Evolutionary conservation across 2,329 filamentous ascomycete species (phyloP).

Genomic region (Grosmannia huntii): DNA sequence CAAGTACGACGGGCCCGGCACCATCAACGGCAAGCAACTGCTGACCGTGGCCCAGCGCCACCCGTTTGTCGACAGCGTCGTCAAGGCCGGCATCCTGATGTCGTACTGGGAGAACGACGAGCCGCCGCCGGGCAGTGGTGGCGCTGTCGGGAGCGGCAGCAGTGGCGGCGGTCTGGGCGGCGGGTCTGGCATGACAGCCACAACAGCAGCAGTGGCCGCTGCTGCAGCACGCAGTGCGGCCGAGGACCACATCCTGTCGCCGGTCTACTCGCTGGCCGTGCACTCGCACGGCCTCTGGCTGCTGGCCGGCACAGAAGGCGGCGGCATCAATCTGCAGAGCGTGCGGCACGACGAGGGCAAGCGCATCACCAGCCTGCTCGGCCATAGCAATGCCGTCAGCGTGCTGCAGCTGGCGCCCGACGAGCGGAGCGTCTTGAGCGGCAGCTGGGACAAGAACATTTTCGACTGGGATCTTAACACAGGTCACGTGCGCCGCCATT

Average conservation of each 20-base stretch:
- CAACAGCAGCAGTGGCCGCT: not conserved
- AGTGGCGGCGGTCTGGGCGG: not conserved
- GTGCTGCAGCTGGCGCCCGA: conserved; percentile 72
- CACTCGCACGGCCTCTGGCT: conserved; percentile 87
- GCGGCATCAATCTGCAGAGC: conserved; percentile 84
- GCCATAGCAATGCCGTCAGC: conserved; percentile 85
- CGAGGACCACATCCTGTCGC: conserved; percentile 58
- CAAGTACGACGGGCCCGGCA: conserved; percentile 91
- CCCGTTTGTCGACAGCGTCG: conserved; percentile 93
- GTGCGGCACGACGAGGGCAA: conserved; percentile 92
- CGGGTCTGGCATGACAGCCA: not conserved
- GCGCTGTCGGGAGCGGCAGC: not conserved
- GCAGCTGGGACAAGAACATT: conserved; percentile 92
- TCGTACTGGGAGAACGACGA: conserved; percentile 99
- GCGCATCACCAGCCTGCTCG: conserved; percentile 65
- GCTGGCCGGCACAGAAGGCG: conserved; percentile 78
- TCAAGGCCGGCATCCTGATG: conserved; percentile 85
- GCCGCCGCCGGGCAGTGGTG: conserved; percentile 30
- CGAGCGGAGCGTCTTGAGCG: conserved; percentile 77
- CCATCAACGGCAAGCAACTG: conserved; percentile 86
- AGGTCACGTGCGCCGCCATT: conserved; percentile 62
- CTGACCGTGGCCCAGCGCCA: conserved; percentile 92
- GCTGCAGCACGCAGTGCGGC: conserved; percentile 13
- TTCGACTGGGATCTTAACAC: conserved; percentile 92
- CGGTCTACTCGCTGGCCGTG: conserved; percentile 87